Base-by-base conservation (phyloP, 495 filamentous ascomycete species). In the Bryoglossum gracile region DNA sequence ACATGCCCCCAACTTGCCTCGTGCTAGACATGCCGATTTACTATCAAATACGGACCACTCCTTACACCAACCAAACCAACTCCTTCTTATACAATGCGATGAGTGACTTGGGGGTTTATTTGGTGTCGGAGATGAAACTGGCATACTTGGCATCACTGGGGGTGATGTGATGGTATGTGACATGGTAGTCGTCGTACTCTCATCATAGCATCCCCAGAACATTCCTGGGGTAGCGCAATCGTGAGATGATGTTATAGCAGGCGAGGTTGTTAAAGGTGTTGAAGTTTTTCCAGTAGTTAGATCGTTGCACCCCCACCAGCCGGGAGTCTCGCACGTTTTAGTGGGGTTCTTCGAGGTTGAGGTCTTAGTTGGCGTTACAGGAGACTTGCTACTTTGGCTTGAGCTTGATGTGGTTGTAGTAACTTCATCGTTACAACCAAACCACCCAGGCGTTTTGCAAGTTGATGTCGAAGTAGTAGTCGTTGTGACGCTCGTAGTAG, bases 381-480 rank as follows among this genome's bases (percentile, higher is more conserved):
- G 49, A 82, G 59, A 34, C 23, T 48, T 36, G 5, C 40, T 58
- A 8, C 54, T 40, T 16, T 57, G 51, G 30, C 48, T 57, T 21
- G 44, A 30, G 6, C 6, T n/a, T 25, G 32, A 8, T 5, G 43
- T 26, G 23, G 60, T 65, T 13, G 71, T 63, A 16, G 63, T 62
- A 8, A 64, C 68, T 25, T 63, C 55, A 46, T 85, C 80, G 39
- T 65, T 55, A 57, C 79, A 62, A 16, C 59, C 59, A 38, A 56
- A 87, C 84, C 83, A 87, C 33, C 84, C 84, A 5, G 80, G 83
- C 19, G 76, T 72, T 33, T 68, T 65, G 52, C 85, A 89, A 0
- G 72, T 75, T 5, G 70, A 68, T 18, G 50, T 72, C 8, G 67
- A 72, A 2, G 77, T 69, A 3, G 67, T 66, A 9, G 75, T 66